Conservation (phyloP, 169 alveolate species). For the Plasmodium adleri region DNA sequence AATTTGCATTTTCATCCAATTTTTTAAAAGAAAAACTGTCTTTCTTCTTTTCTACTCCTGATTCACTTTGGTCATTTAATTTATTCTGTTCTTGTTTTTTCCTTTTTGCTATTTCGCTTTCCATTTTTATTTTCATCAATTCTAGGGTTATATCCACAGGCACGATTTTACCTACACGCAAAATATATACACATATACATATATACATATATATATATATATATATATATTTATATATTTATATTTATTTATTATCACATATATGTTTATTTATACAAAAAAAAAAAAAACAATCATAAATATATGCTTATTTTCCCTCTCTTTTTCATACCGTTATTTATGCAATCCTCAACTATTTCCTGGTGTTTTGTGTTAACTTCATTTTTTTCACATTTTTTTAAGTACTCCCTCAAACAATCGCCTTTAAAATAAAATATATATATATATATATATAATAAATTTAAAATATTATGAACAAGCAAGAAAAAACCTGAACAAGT, state of each 20-base stretch:
- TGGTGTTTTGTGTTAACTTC: conserved; percentile 50
- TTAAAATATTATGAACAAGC: not conserved
- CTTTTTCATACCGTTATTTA: conserved; percentile 80
- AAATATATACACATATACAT: not conserved
- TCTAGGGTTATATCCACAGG: conserved; percentile 94
- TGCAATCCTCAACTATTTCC: conserved; percentile 46
- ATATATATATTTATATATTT: not conserved
- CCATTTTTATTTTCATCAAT: conserved; percentile 91
- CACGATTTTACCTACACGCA: conserved; percentile 89
- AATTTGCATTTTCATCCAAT: conserved; percentile 31
- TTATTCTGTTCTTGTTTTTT: conserved; percentile 86
- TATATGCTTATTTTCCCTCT: conserved; percentile 82
- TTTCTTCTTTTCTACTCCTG: conserved; percentile 1
- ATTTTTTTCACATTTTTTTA: conserved; percentile 49
- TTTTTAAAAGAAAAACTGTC: conserved; percentile 59
- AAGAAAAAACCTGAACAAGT: not conserved
- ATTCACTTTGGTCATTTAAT: not conserved
- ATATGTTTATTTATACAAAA: conserved; percentile 34
- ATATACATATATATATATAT: not conserved
- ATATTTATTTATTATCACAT: not conserved
- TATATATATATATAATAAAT: not conserved
- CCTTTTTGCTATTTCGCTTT: conserved; percentile 71
- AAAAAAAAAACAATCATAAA: conserved; percentile 18
- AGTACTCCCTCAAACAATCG: conserved; percentile 88
- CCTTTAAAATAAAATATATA: conserved; percentile 22